Percentiles rank a stretch among this genome's conserved stretches.
These are phyloP conservation scores for Escallonia rubra DNA, from an alignment of 129 eudicot genomes.

Conservation along the genomic window DNA sequence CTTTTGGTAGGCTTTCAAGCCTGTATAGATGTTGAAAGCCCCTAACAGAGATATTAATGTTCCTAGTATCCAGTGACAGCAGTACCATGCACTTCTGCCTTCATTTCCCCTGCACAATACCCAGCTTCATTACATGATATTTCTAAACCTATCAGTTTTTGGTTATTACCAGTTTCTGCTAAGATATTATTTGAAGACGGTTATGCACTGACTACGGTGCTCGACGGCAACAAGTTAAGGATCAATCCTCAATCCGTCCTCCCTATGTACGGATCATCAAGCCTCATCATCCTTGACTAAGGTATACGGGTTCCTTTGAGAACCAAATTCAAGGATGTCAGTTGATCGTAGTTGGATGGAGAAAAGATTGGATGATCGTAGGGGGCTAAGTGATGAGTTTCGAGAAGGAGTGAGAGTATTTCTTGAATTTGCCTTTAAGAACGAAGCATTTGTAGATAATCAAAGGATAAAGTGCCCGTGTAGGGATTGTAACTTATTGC, in stretches of 20 bases:
- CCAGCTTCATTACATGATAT: too few species aligned
- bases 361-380: too few species aligned
- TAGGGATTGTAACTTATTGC: too few species aligned
- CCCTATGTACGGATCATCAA: constrained; percentile 30
- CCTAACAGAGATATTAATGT: constrained; percentile 48
- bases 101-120: constrained; percentile 46
- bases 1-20: constrained; percentile 56
- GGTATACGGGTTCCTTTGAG: too few species aligned
- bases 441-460: too few species aligned
- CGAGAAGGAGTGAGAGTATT: too few species aligned
- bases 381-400: too few species aligned
- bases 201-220: constrained; percentile 56
- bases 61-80: constrained; percentile 65
- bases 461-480: too few species aligned
- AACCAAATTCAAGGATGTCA: too few species aligned
- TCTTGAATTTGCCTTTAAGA: too few species aligned
- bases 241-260: constrained; percentile 56
- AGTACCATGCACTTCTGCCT: constrained; percentile 50
- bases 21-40: constrained; percentile 57
- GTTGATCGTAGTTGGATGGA: too few species aligned
- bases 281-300: constrained; percentile 62
- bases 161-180: constrained; percentile 15
- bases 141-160: too few species aligned
- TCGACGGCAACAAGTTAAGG: constrained; percentile 60
- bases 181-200: constrained; percentile 55